Conservation (phyloP, 129 eudicot genomes). For the Chrysanthemum lavandulifolium region DNA sequence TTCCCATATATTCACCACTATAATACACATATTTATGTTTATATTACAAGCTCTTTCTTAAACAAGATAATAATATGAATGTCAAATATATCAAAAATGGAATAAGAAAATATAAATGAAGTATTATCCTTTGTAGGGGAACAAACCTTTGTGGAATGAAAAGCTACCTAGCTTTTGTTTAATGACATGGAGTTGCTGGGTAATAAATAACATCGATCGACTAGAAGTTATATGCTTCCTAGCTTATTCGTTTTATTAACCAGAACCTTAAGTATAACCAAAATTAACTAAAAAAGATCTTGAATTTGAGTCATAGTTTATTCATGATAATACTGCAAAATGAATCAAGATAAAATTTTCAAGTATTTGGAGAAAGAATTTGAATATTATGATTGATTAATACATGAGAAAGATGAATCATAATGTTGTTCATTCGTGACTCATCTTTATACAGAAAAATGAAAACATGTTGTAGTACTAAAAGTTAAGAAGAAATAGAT, state of each 20-base stretch:
- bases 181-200: conserved; percentile 13
- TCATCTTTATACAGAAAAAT: background rate
- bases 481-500: background rate
- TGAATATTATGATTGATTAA: too few species aligned
- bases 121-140: conserved; percentile 14
- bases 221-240: too few species aligned
- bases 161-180: conserved; percentile 16
- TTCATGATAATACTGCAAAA: too few species aligned
- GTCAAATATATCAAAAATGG: background rate
- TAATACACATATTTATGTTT: background rate
- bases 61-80: background rate
- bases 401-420: too few species aligned
- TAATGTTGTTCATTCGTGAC: too few species aligned
- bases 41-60: background rate
- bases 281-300: too few species aligned
- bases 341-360: too few species aligned
- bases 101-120: background rate
- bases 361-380: too few species aligned
- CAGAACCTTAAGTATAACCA: too few species aligned
- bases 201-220: too few species aligned
- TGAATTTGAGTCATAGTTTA: too few species aligned
- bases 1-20: conserved; percentile 19
- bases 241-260: too few species aligned
- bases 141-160: conserved; percentile 25
- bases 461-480: background rate